A percentile compares a stretch with the other conserved stretches of the same genome.
phyloP scores from a whole-genome alignment of 768 basidiomycete species.

The Wakefieldia striispora region DNA sequence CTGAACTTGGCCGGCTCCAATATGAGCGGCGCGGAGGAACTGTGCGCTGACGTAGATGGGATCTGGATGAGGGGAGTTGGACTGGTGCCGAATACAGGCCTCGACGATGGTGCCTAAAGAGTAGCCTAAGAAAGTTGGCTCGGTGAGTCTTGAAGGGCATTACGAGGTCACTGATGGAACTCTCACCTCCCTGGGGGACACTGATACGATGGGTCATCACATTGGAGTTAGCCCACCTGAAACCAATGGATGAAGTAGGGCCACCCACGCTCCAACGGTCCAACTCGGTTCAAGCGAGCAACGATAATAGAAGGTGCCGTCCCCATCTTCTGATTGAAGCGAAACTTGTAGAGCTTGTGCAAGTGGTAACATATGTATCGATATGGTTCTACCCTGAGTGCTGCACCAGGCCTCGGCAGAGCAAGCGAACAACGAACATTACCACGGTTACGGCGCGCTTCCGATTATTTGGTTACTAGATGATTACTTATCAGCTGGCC shows the following conservation, averaged over 20 bases:
- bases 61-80: constrained; percentile 46
- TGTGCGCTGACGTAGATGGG: constrained; percentile 61
- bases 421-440: too few species aligned
- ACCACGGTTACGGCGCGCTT: too few species aligned
- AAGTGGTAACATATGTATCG: constrained; percentile 16
- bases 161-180: not conserved
- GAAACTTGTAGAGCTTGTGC: constrained; percentile 23
- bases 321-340: constrained; percentile 17
- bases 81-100: constrained; percentile 52
- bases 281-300: constrained; percentile 46
- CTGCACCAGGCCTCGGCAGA: too few species aligned
- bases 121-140: constrained; percentile 50
- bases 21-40: constrained; percentile 46
- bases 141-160: too few species aligned
- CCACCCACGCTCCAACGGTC: constrained; percentile 42
- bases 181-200: constrained; percentile 53
- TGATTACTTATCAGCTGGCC: too few species aligned
- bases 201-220: constrained; percentile 24
- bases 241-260: too few species aligned
- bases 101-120: constrained; percentile 53
- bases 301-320: constrained; percentile 15
- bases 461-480: too few species aligned
- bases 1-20: constrained; percentile 44
- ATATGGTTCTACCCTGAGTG: too few species aligned
- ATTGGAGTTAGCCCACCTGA: not conserved